Percentiles rank a stretch among this genome's conserved stretches.
These are phyloP conservation scores for Ulmus americana DNA, from an alignment of 331 rosid genomes.

Conservation along the genomic window DNA sequence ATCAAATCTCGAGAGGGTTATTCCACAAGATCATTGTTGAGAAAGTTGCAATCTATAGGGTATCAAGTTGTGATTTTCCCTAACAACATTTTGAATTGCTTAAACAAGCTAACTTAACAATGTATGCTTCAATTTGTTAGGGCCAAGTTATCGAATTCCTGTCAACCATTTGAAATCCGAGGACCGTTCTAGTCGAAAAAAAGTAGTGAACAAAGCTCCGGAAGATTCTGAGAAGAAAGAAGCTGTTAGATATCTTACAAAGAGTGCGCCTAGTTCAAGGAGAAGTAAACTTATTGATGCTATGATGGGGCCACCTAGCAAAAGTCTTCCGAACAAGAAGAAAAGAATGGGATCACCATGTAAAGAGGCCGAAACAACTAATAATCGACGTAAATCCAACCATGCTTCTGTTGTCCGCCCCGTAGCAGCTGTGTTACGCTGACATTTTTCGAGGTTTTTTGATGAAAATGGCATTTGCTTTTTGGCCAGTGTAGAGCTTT, in stretches of 20 bases:
- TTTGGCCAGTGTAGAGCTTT: too few species aligned
- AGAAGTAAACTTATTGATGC: conserved; percentile 33
- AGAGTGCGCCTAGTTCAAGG: conserved; percentile 40
- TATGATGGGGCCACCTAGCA: conserved; percentile 11
- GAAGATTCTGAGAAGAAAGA: conserved; percentile 35
- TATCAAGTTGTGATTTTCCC: too few species aligned
- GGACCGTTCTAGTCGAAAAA: conserved; percentile 31
- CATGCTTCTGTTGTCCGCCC: conserved; percentile 34
- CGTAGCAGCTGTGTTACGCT: conserved; percentile 35
- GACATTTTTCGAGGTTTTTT: neutral
- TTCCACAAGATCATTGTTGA: too few species aligned
- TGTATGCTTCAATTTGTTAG: conserved; percentile 31
- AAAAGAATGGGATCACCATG: conserved; percentile 38
- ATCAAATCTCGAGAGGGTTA: too few species aligned
- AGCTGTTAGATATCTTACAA: conserved; percentile 43
- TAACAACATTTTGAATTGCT: neutral
- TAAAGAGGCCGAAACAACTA: conserved; percentile 29
- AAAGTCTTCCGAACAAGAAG: conserved; percentile 43
- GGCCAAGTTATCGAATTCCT: conserved; percentile 26
- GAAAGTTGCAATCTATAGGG: too few species aligned
- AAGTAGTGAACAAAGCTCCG: conserved; percentile 22
- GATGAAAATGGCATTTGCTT: too few species aligned
- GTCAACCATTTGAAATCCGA: conserved; percentile 38
- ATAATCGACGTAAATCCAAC: conserved; percentile 37
- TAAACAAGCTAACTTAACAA: conserved; percentile 6